Evolutionary conservation across 768 basidiomycete species (phyloP), one percentile per base, ranked within the genome.

Genomic region (Tulasnella sp.): DNA sequence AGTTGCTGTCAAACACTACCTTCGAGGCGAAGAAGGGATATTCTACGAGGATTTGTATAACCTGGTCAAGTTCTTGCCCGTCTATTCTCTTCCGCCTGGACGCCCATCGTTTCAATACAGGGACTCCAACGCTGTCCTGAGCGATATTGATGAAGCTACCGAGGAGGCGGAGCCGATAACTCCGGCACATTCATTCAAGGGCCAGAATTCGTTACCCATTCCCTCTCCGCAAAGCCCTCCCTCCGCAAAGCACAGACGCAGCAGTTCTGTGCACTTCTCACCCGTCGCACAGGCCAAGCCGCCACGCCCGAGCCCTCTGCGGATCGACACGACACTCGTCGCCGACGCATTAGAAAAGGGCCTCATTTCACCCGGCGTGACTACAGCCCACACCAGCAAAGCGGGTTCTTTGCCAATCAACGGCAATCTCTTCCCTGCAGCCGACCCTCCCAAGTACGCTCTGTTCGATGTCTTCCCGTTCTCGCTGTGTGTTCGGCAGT

Each of bases 391-490:
- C n/a, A n/a, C n/a, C n/a, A n/a, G n/a, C n/a, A n/a, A n/a, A n/a
- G n/a, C n/a, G n/a, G n/a, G n/a, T 64, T 62, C 17, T n/a, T n/a
- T n/a, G n/a, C n/a, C n/a, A n/a, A n/a, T n/a, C n/a, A n/a, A n/a
- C n/a, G 71, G 70, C 59, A 49, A 49, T 68, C 83, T 23, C 64
- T 77, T 15, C 21, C 82, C 83, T 3, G 73, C 78, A 3, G 68
- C 67, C 39, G 72, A 73, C 65, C 81, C 83, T 4, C 82, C 83
- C 1, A 75, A 75, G 64, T 80, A 77, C 62, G 71, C 75, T 49
- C 32, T 81, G 41, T 77, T 82, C 58, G 83, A 84, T 64, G 60
- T 84, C 6, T 84, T 83, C 69, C 83, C 83, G 17, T 81, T 85
- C 67, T 83, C 83, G 31, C 67, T 83, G 6, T 62, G 81, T 25